phyloP scores from a whole-genome alignment of 352 stramenopile genomes.

The Phytophthora lateralis region DNA sequence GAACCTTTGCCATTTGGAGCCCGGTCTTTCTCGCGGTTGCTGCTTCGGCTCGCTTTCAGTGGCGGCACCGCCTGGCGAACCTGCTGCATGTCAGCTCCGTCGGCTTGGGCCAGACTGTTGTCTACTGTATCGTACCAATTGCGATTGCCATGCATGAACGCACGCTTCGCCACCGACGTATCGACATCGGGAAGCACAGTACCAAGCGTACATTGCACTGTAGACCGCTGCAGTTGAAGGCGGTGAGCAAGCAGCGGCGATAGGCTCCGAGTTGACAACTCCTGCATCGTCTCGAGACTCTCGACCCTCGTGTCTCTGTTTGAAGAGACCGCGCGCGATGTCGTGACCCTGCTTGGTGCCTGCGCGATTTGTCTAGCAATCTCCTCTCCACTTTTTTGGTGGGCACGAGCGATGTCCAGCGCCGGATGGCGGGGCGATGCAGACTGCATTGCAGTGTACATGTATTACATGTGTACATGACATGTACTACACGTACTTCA shows the following conservation, averaged over 20 bases:
- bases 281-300: constrained; percentile 18
- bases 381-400: neutral
- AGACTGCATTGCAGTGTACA: constrained; percentile 21
- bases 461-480: too few species aligned
- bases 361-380: constrained; percentile 21
- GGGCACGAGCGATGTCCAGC: neutral
- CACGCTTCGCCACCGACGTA: neutral
- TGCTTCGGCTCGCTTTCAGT: constrained; percentile 16
- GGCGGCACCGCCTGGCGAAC: constrained; percentile 11
- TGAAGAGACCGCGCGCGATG: constrained; percentile 18
- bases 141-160: too few species aligned
- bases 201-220: constrained; percentile 4
- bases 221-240: constrained; percentile 16
- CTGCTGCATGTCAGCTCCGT: neutral
- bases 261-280: constrained; percentile 21
- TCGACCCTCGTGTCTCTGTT: constrained; percentile 31
- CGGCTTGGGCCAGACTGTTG: too few species aligned
- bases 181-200: constrained; percentile 18
- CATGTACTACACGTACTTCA: too few species aligned
- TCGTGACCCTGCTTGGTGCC: constrained; percentile 16
- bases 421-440: neutral
- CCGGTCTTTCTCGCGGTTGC: too few species aligned
- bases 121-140: too few species aligned
- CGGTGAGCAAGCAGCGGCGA: constrained; percentile 15
- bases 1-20: constrained; percentile 11